Base-by-base conservation (phyloP, 129 eudicot species). In the Flaveria ramosissima region DNA sequence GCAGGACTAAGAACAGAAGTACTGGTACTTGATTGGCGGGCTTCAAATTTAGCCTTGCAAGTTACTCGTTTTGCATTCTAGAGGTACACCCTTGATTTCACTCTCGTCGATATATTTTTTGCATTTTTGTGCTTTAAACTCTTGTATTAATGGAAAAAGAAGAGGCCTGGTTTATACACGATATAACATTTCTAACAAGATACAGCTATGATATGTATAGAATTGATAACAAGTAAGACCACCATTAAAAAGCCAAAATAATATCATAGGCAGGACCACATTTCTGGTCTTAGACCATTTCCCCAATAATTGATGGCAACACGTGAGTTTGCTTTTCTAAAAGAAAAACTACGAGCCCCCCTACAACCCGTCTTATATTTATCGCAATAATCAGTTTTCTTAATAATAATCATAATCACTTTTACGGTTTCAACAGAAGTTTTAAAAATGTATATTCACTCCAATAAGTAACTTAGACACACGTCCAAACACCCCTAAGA, bases 1-100 rank as follows among this genome's bases (percentile, higher is more conserved):
- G 97, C 98, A 86, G 92, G 98, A 90, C 91, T 88, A 90, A 90
- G 95, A 88, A 86, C 85, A 84, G 84, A 83, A 70, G 86, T 84
- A 89, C 90, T 84, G 96, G 92, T 88, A 89, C 96, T 83, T 80
- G 83, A 86, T 91, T 89, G 90, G 97, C 90, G 79, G 93, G 88
- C 92, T 91, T 91, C 88, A 39, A 86, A 83, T 93, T 96, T 94
- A 84, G 89, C 97, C 97, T 91, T 89, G 97, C 92, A 91, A 91
- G 74, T 87, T 85, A 83, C 82, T 85, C 80, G 71, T 84, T 78
- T 85, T 83, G 97, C 95, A 85, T 93, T 90, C 93, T 92, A 87
- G 89, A 85, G 97, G 97, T 92, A 82, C 73, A 6, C 73, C 45
- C 68, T 66, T 52, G 16, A 43, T 67, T 19, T 71, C 50, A 59